Conservation (phyloP, 129 eudicot genomes). For the Artemisia tridentata region DNA sequence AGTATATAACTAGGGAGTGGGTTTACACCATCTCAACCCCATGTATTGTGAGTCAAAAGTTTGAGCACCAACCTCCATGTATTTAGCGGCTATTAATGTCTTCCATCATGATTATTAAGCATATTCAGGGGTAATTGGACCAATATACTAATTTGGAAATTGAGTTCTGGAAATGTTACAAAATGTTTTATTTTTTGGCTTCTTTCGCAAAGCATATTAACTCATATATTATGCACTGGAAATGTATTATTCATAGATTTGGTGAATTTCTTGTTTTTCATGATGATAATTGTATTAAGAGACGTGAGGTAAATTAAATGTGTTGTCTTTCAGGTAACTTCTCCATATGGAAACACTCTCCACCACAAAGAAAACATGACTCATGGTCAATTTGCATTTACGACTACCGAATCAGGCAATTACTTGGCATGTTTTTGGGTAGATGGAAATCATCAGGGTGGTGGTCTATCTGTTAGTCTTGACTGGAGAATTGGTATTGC, state of each 20-base stretch:
- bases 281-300: background rate
- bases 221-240: background rate
- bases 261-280: background rate
- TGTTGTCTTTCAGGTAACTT: slow-evolving; percentile 60
- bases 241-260: background rate
- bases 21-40: no score
- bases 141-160: no score
- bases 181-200: background rate
- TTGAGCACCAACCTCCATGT: no score
- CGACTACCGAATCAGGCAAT: slow-evolving; percentile 74
- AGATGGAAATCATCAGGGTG: slow-evolving; percentile 41
- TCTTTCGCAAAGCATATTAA: background rate
- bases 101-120: no score
- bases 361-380: slow-evolving; percentile 77
- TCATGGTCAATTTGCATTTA: slow-evolving; percentile 88
- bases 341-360: slow-evolving; percentile 79
- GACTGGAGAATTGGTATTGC: slow-evolving; percentile 93
- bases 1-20: no score
- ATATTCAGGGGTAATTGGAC: no score
- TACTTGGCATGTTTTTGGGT: slow-evolving; percentile 83
- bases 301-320: slow-evolving; percentile 16
- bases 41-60: no score
- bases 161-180: background rate
- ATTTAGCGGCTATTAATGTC: no score
- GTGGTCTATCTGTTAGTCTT: slow-evolving; percentile 54